phyloP scores from a whole-genome alignment of 1,284 basidiomycete genomes.

The Abortiporus biennis region DNA sequence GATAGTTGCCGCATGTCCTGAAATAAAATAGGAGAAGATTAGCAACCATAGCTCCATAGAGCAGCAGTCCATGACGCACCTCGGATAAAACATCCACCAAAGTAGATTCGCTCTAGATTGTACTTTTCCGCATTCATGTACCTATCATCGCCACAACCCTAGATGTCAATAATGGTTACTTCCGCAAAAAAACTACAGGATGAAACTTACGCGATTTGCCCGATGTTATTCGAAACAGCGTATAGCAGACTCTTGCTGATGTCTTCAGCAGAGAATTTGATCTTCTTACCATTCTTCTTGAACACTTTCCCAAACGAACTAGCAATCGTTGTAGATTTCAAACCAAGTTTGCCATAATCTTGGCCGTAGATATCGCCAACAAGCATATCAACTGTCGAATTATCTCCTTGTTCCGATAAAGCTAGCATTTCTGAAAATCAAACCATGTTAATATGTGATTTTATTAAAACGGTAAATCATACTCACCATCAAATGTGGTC shows the following conservation, averaged over 20 bases:
- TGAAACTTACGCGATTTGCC: constrained; percentile 91
- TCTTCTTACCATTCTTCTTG: constrained; percentile 78
- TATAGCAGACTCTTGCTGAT: constrained; percentile 94
- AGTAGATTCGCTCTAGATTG: constrained; percentile 95
- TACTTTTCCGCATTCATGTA: constrained; percentile 99
- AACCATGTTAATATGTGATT: constrained; percentile 7
- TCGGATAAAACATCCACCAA: constrained; percentile 98
- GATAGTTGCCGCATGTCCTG: constrained; percentile 95
- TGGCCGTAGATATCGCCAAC: constrained; percentile 98
- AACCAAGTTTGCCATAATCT: constrained; percentile 89
- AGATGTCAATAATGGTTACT: background rate
- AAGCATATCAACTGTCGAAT: constrained; percentile 95
- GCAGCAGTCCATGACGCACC: constrained; percentile 44
- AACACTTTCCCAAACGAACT: constrained; percentile 99
- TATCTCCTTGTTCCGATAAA: constrained; percentile 91
- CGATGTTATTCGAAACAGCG: constrained; percentile 98
- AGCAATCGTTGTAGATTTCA: constrained; percentile 97
- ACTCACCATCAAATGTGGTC: constrained; percentile 91
- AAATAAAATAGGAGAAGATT: background rate
- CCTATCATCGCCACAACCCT: constrained; percentile 34
- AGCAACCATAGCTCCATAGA: background rate
- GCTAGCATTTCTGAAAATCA: constrained; percentile 87
- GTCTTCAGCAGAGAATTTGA: constrained; percentile 85
- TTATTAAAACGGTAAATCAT: constrained; percentile 3
- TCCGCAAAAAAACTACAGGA: constrained; percentile 11